Evolutionary conservation across 768 basidiomycete genomes (phyloP), one percentile per base, ranked within the genome.

Genomic region (Amanita molliuscula): DNA sequence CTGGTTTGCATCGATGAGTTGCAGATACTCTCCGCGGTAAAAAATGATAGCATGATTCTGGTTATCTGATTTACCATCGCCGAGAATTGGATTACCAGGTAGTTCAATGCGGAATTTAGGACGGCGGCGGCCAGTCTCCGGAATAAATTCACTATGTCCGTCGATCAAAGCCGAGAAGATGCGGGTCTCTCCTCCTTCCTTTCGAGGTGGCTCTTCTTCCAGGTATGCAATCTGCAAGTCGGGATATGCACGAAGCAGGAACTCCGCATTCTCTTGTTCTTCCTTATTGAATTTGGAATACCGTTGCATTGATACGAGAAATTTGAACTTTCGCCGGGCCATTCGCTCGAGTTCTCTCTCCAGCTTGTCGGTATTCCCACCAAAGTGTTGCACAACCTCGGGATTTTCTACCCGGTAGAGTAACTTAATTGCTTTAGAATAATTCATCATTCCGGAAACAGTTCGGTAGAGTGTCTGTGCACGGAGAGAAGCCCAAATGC

Each of bases 381-480:
- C 95, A 58, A 92, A 97, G 43, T 86, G 76, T 68, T 98, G 95
- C 15, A 99, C 96, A 43, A 99, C 89, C 66, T 99, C 96, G 6
- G 96, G 96, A 69, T 98, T 98, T 72, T 99, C 96, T 37, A 99
- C 96, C 50, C 95, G 91, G 66, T 98, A 95, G n/a, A 99, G 78
- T 31, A 99, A 72, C 65, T 99, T 99, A 81, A 99, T 98, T 10
- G 96, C 96, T 72, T 99, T 99, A 56, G 89, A 83, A 66, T 99
- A 98, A 71, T 99, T 99, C 96, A 98, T 98, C 90, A 99, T 97
- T 46, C 96, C 96, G 31, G 96, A 97, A 15, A 99, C 95, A 11
- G 96, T 99, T 56, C 96, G 83, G 64, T 99, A 98, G 16, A 99
- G 79, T 1, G 96, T 99, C 72, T 99, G 96, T 15, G 96, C 96